Conservation (phyloP, 2,329 filamentous ascomycete genomes). For the Reticulascus tulasneorum region DNA sequence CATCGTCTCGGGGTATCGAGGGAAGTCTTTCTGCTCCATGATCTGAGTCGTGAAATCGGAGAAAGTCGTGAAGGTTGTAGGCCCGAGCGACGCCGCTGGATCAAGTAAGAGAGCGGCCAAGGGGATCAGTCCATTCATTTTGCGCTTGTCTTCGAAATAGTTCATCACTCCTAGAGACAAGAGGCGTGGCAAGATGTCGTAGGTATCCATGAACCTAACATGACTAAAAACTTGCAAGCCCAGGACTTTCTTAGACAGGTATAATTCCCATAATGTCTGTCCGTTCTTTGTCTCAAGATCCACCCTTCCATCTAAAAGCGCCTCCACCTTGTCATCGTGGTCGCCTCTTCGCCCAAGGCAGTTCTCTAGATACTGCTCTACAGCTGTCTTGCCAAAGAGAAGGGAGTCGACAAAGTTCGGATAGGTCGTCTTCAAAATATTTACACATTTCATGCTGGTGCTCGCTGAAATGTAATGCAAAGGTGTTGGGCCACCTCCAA, state of each 20-base stretch:
- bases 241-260: background rate
- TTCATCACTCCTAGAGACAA: background rate
- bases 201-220: background rate
- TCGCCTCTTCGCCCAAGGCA: background rate
- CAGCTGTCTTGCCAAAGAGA: background rate
- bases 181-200: background rate
- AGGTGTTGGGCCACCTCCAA: rapidly evolving
- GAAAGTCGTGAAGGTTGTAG: too few relatives aligned
- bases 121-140: too few relatives aligned
- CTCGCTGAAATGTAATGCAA: background rate
- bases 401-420: rapidly evolving
- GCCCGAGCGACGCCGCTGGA: too few relatives aligned
- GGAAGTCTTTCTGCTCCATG: too few relatives aligned
- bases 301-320: too few relatives aligned
- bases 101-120: too few relatives aligned
- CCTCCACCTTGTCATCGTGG: background rate
- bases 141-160: background rate
- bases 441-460: rapidly evolving
- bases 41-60: too few relatives aligned
- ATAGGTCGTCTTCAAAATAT: background rate
- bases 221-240: background rate
- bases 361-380: background rate
- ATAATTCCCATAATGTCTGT: too few relatives aligned
- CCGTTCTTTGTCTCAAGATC: too few relatives aligned
- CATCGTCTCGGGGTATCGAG: too few relatives aligned